Base-by-base conservation (phyloP, 2,329 filamentous ascomycete species). In the Paecilomyces sp. region DNA sequence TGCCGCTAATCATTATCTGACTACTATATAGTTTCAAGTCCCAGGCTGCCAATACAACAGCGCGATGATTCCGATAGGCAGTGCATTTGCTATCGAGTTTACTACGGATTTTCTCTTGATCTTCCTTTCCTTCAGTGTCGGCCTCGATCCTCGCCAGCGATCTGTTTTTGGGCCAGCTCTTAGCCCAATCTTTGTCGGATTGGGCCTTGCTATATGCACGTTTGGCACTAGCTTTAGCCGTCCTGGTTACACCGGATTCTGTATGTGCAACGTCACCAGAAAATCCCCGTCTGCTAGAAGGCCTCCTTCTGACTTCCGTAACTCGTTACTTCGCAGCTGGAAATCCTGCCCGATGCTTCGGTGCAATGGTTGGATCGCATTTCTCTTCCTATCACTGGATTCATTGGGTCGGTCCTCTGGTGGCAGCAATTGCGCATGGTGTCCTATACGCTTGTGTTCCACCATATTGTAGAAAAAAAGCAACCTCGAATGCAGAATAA, bases 71-170 rank as follows among this genome's bases (percentile, higher is more conserved):
- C 68, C 70, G 0, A 61, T 74, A 1, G 71, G 69, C 0, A 74
- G 79, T 57, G 78, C 76, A 15, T 79, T 83, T 58, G 70, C 79
- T 8, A 73, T 81, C 47, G 82, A 84, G 64, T 78, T 78, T 50
- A 73, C 81, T 58, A 73, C 75, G 3, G 75, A 72, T 3, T 73
- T 80, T n/a, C 71, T 77, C 1, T 62, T 82, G 13, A 65, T 85
- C 0, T 77, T 82, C 63, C 71, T 83, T 22, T 75, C 80, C 0
- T 83, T 82, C 62, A 80, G 82, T 1, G 78, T 82, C 11, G 82
- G 80, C 15, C 71, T 84, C 3, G 82, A 84, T 66, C 82, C 82
- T 1, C 71, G 81, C 2, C 81, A 84, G 64, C 74, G 74, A 0
- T 69, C 76, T 18, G 67, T 81, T 3, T 82, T 81, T 63, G 82